phyloP scores from a whole-genome alignment of 129 eudicot genomes.

The Pseudognaphalium luteoalbum region DNA sequence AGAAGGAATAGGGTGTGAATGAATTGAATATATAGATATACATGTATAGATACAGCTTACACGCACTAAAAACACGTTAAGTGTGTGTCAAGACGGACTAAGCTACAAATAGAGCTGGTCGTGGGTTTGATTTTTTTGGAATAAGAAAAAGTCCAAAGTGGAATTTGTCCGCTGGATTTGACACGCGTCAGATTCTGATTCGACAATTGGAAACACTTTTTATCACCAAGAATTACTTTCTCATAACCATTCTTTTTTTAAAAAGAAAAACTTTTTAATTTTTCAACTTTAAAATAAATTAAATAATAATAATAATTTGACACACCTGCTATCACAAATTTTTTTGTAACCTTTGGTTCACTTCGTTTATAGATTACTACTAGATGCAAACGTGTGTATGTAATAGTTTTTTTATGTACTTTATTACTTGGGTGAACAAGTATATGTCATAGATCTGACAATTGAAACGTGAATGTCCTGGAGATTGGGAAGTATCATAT shows the following conservation, averaged over 20 bases:
- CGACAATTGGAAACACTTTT: not conserved
- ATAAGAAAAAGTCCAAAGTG: slow-evolving; percentile 34
- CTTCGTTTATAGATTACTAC: no score
- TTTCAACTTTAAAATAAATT: not conserved
- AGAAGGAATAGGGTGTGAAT: slow-evolving; percentile 19
- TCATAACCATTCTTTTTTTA: not conserved
- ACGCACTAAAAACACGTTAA: slow-evolving; percentile 34
- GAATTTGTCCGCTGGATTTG: slow-evolving; percentile 31
- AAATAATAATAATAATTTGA: no score
- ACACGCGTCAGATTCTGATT: slow-evolving; percentile 20
- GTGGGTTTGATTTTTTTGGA: slow-evolving; percentile 20
- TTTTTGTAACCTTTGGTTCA: no score
- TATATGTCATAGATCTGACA: not conserved
- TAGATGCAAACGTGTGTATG: no score
- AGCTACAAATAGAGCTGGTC: slow-evolving; percentile 28
- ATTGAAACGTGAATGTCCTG: not conserved
- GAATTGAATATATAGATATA: slow-evolving; percentile 8
- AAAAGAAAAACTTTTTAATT: not conserved
- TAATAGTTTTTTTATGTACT: no score
- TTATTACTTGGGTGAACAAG: not conserved
- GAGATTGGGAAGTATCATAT: not conserved
- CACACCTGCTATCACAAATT: no score
- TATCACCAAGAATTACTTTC: not conserved
- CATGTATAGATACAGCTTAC: slow-evolving; percentile 13
- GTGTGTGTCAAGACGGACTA: slow-evolving; percentile 36